A percentile compares a stretch with the other conserved stretches of the same genome.
Conservation (phyloP, 1,139 yeast species). For the Protomyces macrosporus region DNA sequence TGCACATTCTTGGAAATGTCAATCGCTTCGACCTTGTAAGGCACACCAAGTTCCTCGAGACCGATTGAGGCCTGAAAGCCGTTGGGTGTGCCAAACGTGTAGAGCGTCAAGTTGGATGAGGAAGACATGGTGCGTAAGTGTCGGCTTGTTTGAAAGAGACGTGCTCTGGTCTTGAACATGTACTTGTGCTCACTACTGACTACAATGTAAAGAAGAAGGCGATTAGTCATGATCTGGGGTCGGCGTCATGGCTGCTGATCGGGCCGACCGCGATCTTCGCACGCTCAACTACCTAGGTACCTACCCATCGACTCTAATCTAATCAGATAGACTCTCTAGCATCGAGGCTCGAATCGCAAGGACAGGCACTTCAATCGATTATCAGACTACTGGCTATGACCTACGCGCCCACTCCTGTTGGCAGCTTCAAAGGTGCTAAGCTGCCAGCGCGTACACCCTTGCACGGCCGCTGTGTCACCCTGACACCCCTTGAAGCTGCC, state of each 20-base stretch:
- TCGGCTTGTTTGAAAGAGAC: neutral
- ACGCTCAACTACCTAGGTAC: too few relatives aligned
- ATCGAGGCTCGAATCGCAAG: too few relatives aligned
- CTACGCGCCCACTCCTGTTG: neutral
- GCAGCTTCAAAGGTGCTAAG: neutral
- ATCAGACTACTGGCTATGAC: neutral
- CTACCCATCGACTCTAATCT: too few relatives aligned
- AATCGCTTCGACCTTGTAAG: conserved; percentile 45
- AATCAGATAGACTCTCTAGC: too few relatives aligned
- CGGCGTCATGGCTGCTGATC: too few relatives aligned
- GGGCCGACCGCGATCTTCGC: too few relatives aligned
- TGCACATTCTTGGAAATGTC: conserved; percentile 40
- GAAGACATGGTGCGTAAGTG: neutral
- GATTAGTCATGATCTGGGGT: too few relatives aligned
- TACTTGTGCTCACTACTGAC: too few relatives aligned
- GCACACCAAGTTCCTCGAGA: conserved; percentile 48
- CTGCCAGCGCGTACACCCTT: neutral
- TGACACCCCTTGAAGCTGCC: neutral
- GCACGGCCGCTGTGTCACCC: neutral
- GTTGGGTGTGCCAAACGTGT: conserved; percentile 46
- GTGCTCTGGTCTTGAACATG: too few relatives aligned
- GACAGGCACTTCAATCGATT: too few relatives aligned
- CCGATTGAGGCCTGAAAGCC: conserved; percentile 51
- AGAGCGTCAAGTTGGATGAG: conserved; percentile 2
- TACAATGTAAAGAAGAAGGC: too few relatives aligned